Percentiles rank a stretch among this genome's conserved stretches.
Evolutionary conservation across 768 basidiomycete genomes (phyloP).

Genomic region (Imleria badia): DNA sequence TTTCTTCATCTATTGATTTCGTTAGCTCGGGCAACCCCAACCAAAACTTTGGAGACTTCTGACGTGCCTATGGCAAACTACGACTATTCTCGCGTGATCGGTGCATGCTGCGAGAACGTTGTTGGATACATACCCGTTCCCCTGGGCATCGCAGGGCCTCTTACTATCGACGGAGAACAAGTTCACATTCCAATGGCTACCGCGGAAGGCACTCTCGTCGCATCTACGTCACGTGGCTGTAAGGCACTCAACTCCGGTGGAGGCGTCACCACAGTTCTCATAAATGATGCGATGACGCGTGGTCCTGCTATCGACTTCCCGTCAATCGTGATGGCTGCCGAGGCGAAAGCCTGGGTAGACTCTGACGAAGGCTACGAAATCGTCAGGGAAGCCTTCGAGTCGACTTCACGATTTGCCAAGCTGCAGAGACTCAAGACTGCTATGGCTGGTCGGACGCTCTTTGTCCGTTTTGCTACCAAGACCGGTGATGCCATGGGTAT

Average conservation of each 20-base stretch:
- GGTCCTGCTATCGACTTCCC: constrained; percentile 99
- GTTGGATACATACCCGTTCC: constrained; percentile 96
- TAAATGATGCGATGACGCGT: constrained; percentile 94
- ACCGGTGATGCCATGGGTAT: constrained; percentile 99
- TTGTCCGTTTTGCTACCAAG: constrained; percentile 88
- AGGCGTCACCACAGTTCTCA: constrained; percentile 92
- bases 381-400: constrained; percentile 87
- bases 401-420: constrained; percentile 90
- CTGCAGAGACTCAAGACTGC: constrained; percentile 84
- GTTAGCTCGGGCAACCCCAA: constrained; percentile 79
- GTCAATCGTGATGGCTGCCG: constrained; percentile 70
- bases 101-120: constrained; percentile 99
- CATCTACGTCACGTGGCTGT: constrained; percentile 95
- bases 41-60: constrained; percentile 80
- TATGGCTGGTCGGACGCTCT: constrained; percentile 91
- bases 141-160: constrained; percentile 93
- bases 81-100: constrained; percentile 91
- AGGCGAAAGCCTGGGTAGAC: constrained; percentile 87
- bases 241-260: constrained; percentile 97
- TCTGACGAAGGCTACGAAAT: constrained; percentile 72
- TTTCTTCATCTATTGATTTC: constrained; percentile 6
- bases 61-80: constrained; percentile 82
- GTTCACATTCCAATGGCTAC: constrained; percentile 99
- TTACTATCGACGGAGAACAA: constrained; percentile 81
- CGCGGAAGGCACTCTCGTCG: constrained; percentile 98